Percentiles rank a stretch among this genome's conserved stretches.
phyloP scores from a whole-genome alignment of 768 basidiomycete species.

The Tylopilus balloui region DNA sequence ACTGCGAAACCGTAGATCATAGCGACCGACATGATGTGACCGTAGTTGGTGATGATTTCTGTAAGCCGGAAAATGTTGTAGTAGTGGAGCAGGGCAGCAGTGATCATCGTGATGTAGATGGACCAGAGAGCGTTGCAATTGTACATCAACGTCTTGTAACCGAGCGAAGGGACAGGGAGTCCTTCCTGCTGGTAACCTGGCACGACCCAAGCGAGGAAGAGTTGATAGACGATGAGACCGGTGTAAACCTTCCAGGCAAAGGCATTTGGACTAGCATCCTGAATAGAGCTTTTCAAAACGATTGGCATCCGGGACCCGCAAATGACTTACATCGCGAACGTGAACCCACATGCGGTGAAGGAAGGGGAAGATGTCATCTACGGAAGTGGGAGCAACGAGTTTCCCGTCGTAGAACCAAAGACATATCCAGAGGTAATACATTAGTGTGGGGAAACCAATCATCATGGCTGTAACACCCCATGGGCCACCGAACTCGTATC shows the following conservation, averaged over 20 bases:
- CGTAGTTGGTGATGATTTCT: slow-evolving; percentile 94
- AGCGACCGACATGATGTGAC: slow-evolving; percentile 90
- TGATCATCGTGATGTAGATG: slow-evolving; percentile 77
- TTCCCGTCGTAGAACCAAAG: slow-evolving; percentile 93
- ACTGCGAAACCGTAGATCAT: slow-evolving; percentile 88
- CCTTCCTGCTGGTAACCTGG: slow-evolving; percentile 94
- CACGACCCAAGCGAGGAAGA: slow-evolving; percentile 84
- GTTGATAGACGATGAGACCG: slow-evolving; percentile 83
- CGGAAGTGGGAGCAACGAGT: slow-evolving; percentile 62
- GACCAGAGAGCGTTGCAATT: slow-evolving; percentile 92
- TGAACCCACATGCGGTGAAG: slow-evolving; percentile 81
- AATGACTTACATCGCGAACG: slow-evolving; percentile 58
- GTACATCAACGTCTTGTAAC: slow-evolving; percentile 90
- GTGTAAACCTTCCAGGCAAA: slow-evolving; percentile 91
- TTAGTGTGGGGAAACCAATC: slow-evolving; percentile 87
- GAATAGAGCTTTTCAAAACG: neutral
- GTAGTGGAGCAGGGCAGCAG: slow-evolving; percentile 72
- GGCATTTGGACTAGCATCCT: slow-evolving; percentile 89
- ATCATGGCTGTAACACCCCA: slow-evolving; percentile 90
- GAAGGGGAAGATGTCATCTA: slow-evolving; percentile 74
- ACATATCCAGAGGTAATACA: slow-evolving; percentile 99
- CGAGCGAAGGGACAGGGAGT: slow-evolving; percentile 91
- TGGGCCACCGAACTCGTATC: slow-evolving; percentile 96
- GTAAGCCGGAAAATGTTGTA: slow-evolving; percentile 84
- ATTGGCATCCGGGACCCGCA: neutral